Conservation (phyloP, 75 land plant species). For the Picea glauca region DNA sequence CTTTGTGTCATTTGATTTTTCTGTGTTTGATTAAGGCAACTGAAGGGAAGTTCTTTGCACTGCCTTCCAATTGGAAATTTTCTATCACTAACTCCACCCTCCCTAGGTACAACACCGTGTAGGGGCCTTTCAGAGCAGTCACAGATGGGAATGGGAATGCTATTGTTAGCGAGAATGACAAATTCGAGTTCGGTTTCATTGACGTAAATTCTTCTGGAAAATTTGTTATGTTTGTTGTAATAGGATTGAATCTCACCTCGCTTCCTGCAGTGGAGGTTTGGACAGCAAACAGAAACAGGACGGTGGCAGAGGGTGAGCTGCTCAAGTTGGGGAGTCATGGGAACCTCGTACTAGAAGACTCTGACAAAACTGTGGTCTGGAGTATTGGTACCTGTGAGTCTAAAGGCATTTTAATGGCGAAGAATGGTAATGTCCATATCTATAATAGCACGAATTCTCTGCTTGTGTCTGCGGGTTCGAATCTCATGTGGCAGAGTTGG, state of each 20-base stretch:
- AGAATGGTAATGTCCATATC: slow-evolving; percentile 9
- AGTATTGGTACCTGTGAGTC: not conserved
- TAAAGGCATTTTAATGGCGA: not conserved
- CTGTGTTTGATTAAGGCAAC: too few relatives aligned
- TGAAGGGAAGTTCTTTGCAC: not conserved
- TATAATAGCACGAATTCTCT: not conserved
- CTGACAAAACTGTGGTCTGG: slow-evolving; percentile 5
- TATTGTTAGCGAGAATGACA: not conserved
- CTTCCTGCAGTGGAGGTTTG: slow-evolving; percentile 10
- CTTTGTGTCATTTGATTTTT: too few relatives aligned
- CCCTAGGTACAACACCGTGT: not conserved
- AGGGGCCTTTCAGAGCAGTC: not conserved
- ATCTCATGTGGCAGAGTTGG: slow-evolving; percentile 19
- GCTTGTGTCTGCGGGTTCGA: not conserved
- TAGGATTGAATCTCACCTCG: not conserved
- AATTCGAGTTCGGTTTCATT: not conserved
- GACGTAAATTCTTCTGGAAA: not conserved
- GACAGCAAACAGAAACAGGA: slow-evolving; percentile 19
- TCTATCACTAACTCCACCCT: not conserved
- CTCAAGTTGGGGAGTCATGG: slow-evolving; percentile 1
- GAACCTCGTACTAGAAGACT: slow-evolving; percentile 10
- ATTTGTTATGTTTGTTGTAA: not conserved
- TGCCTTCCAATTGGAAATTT: not conserved
- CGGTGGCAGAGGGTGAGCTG: not conserved
- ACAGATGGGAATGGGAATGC: not conserved